Evolutionary conservation across 805 yeast genomes (phyloP).

Genomic region (Candida namnaoensis): DNA sequence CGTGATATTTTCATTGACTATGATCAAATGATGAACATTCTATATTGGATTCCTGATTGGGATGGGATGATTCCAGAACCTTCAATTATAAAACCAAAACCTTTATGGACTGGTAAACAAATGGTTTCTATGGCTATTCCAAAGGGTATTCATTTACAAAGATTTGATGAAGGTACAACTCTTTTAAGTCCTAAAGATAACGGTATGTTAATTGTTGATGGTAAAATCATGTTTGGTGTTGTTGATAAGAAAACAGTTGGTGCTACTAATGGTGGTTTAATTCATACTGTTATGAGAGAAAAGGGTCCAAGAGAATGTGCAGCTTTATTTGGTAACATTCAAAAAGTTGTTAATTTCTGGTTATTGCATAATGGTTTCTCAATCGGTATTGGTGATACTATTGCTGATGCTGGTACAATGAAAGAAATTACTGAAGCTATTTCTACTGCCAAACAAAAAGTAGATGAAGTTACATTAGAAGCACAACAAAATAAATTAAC

Average conservation of each 20-base stretch:
- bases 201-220: constrained; percentile 93
- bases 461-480: constrained; percentile 84
- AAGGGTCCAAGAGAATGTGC: constrained; percentile 92
- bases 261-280: constrained; percentile 95
- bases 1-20: constrained; percentile 84
- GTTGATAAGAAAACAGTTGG: constrained; percentile 98
- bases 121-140: constrained; percentile 89
- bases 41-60: constrained; percentile 98
- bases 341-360: constrained; percentile 96
- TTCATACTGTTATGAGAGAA: constrained; percentile 96
- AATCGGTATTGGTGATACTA: constrained; percentile 99
- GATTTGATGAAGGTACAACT: constrained; percentile 87
- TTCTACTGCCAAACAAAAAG: constrained; percentile 87
- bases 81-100: constrained; percentile 88
- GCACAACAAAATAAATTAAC: constrained; percentile 85
- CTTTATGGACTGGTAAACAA: constrained; percentile 97
- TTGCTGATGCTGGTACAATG: constrained; percentile 97
- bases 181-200: constrained; percentile 80
- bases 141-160: constrained; percentile 87
- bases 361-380: constrained; percentile 94
- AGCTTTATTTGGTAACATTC: constrained; percentile 82
- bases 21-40: constrained; percentile 92
- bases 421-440: constrained; percentile 87
- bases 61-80: constrained; percentile 97
- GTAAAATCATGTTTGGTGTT: constrained; percentile 95